Evolutionary conservation across 805 yeast genomes (phyloP).

Genomic region (Saccharomyces jurei): DNA sequence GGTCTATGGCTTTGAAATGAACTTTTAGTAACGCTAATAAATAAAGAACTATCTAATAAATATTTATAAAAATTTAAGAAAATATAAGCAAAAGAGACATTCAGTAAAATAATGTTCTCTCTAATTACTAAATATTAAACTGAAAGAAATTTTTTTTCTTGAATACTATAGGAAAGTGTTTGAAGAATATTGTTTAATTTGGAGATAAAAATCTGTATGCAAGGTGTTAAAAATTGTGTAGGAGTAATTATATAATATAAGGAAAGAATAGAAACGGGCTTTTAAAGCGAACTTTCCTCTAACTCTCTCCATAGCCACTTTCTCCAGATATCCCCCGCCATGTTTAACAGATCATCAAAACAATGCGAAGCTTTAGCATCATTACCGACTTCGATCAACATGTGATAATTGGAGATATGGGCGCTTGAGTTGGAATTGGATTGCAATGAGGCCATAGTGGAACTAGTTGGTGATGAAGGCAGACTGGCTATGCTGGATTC

Average conservation of each 20-base stretch:
- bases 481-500: slow-evolving; percentile 1
- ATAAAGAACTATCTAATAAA: neutral
- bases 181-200: neutral
- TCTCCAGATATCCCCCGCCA: slow-evolving; percentile 85
- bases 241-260: neutral
- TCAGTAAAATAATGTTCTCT: neutral
- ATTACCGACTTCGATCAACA: slow-evolving; percentile 30
- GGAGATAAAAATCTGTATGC: neutral
- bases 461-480: slow-evolving; percentile 5
- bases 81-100: neutral
- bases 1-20: slow-evolving; percentile 5
- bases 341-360: slow-evolving; percentile 63
- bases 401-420: slow-evolving; percentile 8
- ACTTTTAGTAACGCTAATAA: neutral
- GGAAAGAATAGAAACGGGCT: neutral
- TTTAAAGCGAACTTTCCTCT: slow-evolving; percentile 32
- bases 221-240: neutral
- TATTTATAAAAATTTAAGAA: too few relatives aligned
- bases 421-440: neutral
- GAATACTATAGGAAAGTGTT: too few relatives aligned
- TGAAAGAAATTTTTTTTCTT: too few relatives aligned
- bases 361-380: slow-evolving; percentile 45
- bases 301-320: slow-evolving; percentile 65
- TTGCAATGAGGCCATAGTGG: slow-evolving; percentile 5
- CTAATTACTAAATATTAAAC: neutral